Evolutionary conservation across 352 stramenopile genomes (phyloP), one percentile per base, ranked within the genome.

Genomic region (Phytophthora kernoviae): DNA sequence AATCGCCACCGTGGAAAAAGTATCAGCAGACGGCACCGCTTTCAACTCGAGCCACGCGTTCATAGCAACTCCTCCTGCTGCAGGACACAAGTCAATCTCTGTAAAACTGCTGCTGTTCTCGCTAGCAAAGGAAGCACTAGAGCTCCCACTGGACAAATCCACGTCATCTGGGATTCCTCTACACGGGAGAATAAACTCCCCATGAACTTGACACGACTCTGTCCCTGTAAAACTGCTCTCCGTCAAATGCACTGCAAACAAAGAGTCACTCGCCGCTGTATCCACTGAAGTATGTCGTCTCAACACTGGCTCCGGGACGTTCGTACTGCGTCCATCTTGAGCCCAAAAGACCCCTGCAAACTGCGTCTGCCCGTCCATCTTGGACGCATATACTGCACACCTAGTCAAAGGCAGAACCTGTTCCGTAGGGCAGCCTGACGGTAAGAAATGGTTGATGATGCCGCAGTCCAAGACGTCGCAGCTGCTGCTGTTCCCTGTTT

Each of bases 131-230:
- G 34, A n/a, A n/a, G 6, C 15, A 51, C 52, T 64, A 1, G 39
- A 42, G 24, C 66, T 71, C 10, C 51, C 56, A 27, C 54, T 63
- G 18, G 45, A 40, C 27, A 68, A 42, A 1, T 52, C 36, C 42
- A 64, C 51, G 15, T 68, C 43, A 11, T 77, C 68, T 2, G 53
- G 65, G n/a, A 76, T 67, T 43, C 75, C 78, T 49, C 78, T 69
- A 59, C 82, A 91, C 14, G 82, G 82, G 20, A 91, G 59, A 60
- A 91, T 90, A 20, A 90, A 85, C 50, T 86, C 66, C 4, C 66
- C 74, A 11, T 80, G 56, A 8, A 73, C 49, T 45, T 82, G 50
- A 48, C 82, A 91, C n/a, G 75, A 80, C 11, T 65, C 57, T n/a
- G 62, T 45, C 11, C 70, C 82, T 36, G 62, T 57, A 52, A 91